Evolutionary conservation across 148 eudicot species (phyloP), one percentile per base, ranked within the genome.

Genomic region (Chenopodium suecicum): DNA sequence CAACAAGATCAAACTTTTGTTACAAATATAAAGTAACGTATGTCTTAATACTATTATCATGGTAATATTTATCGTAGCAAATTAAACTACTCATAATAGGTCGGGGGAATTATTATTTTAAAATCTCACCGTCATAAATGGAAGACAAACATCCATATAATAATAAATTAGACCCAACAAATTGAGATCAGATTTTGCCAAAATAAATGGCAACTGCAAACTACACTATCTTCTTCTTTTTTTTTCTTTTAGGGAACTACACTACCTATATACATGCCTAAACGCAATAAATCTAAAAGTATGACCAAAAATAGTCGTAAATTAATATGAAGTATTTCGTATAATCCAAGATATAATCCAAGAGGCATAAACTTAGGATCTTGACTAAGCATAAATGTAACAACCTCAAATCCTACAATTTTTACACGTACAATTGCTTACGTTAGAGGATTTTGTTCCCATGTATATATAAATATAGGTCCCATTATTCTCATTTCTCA

Each of bases 361-460:
- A 12, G 44, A 52, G 54, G 76, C 66, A 58, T 27, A 80, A 48
- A 80, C 56, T 32, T 71, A 44, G 75, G 70, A 72, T 80, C 77
- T 72, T 80, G 70, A 58, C 82, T 10, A 41, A 79, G 12, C 50
- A 37, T 58, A 62, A 41, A 62, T 5, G 7, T 44, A 23, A 44
- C 54, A 50, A 50, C 54, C 54, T 9, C 54, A 9, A 9, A 9
- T 9, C 54, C 14, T 50, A 4, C 2, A 17, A 72, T 13, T 62
- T 73, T 46, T 73, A 73, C 74, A 50, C 75, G 67, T 74, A 70
- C 75, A 22, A 52, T 56, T 54, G 10, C 76, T 56, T 70, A 60
- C 76, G 82, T 70, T 44, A 3, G 44, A 70, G 41, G 32, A 11
- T 27, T 50, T 46, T 52, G 4, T 9, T n/a, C 34, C 47, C 68